Conservation (phyloP, 164 flowering plant genomes). For the Berberis vulgaris region DNA sequence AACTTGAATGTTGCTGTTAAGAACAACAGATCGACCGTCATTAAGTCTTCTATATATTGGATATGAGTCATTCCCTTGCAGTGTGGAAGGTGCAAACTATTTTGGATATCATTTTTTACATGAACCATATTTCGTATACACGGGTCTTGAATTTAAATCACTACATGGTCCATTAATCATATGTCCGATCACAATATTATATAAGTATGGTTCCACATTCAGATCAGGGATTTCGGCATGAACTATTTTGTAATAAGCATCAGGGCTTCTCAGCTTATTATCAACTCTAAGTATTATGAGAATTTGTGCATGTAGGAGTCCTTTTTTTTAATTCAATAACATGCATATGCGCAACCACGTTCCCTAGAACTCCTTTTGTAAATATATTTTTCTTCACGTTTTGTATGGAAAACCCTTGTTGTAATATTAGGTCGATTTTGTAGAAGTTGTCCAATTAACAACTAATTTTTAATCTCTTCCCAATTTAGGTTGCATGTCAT, state of each 20-base stretch:
- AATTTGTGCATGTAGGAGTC: neutral
- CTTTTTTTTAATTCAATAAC: neutral
- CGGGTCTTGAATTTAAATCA: neutral
- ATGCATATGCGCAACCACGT: neutral
- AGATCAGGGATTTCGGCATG: neutral
- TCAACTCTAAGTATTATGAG: neutral
- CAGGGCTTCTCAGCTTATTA: neutral
- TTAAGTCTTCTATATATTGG: constrained; percentile 1
- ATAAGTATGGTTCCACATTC: neutral
- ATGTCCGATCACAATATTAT: neutral
- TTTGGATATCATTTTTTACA: neutral
- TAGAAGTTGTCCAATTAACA: too few species aligned
- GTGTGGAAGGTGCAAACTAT: neutral
- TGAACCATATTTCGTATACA: neutral
- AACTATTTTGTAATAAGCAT: neutral
- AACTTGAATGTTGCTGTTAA: neutral
- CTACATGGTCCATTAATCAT: neutral
- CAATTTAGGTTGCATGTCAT: too few species aligned
- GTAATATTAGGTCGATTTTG: too few species aligned
- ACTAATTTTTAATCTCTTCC: too few species aligned
- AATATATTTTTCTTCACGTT: too few species aligned
- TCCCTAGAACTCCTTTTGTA: neutral
- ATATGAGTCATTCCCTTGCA: constrained; percentile 1
- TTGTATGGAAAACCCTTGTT: too few species aligned
- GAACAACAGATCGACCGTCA: too few species aligned